Evolutionary conservation across 2,329 filamentous ascomycete genomes (phyloP), one percentile per base, ranked within the genome.

Genomic region (Talaromyces albobiverticillius): DNA sequence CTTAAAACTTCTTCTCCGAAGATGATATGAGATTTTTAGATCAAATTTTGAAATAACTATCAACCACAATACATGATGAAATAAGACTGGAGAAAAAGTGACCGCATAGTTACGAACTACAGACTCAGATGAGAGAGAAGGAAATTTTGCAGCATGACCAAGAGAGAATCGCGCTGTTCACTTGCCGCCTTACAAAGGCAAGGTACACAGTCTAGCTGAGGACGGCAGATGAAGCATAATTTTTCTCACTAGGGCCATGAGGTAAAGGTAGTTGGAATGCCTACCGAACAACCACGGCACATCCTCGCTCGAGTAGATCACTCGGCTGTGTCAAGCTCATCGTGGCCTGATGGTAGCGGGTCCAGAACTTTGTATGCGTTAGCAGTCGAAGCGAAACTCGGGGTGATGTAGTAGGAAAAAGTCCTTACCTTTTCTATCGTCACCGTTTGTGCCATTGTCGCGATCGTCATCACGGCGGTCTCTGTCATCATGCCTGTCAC

Each of bases 321-420:
- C 77, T 97, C 94, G 67, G 92, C 93, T 68, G 94, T 92, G 73
- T 99, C 94, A 70, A 97, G 83, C 69, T 99, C 94, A 72, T 99
- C 94, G 68, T 96, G 90, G 64, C 85, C 87, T 60, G 89, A 86
- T 59, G 89, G 84, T 62, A 90, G 88, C 65, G 89, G 90, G 62
- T 95, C 90, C 65, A 87, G 77, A 63, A 73, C 76, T 74, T 38
- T 63, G 52, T 59, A 53, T 60, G 59, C 51, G 60, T 65, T 22
- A 65, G 51, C 16, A 18, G 20, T 36, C 34, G 9, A 38, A 20
- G 16, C 16, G 16, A 40, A 36, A 16, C 14, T 18, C 32, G n/a
- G 1, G 13, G 7, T 20, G 8, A 38, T 20, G 8, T 40, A 48
- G 42, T 36, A 60, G 56, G 55, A 61, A 46, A 53, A 57, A 56